Evolutionary conservation across 805 yeast genomes (phyloP).

Genomic region (Saccharomycopsis sp.): DNA sequence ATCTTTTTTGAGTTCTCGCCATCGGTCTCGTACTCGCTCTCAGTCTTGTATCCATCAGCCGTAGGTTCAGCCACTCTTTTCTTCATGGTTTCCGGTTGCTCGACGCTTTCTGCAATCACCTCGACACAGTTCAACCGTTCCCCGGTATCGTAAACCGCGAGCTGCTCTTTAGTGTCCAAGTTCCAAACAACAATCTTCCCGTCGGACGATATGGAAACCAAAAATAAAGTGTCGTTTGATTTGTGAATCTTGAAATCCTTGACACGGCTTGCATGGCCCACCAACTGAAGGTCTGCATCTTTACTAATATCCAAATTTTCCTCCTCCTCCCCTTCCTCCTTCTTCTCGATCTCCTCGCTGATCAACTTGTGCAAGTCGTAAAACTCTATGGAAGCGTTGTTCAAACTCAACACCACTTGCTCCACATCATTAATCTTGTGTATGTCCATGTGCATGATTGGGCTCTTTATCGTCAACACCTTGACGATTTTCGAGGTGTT

Average conservation of each 20-base stretch:
- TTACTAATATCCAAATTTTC: conserved; percentile 25
- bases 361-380: conserved; percentile 28
- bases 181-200: conserved; percentile 93
- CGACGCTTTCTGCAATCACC: conserved; percentile 67
- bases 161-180: conserved; percentile 54
- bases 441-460: conserved; percentile 62
- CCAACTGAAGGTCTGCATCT: conserved; percentile 48
- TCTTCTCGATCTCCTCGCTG: conserved; percentile 22
- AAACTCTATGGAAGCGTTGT: conserved; percentile 63
- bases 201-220: conserved; percentile 84
- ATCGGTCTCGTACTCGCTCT: conserved; percentile 69
- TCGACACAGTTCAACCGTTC: conserved; percentile 86
- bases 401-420: conserved; percentile 57
- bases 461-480: conserved; percentile 41
- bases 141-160: conserved; percentile 84
- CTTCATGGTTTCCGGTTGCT: conserved; percentile 62
- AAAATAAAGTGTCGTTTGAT: conserved; percentile 26
- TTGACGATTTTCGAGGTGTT: conserved; percentile 48
- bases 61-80: conserved; percentile 40
- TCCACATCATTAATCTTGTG: conserved; percentile 38
- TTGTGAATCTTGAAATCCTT: conserved; percentile 59
- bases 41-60: conserved; percentile 47
- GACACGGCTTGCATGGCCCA: conserved; percentile 80
- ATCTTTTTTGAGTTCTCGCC: conserved; percentile 55
- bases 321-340: conserved; percentile 25